Conservation (phyloP, 2,329 filamentous ascomycete genomes). For the Colletotrichum liriopes region DNA sequence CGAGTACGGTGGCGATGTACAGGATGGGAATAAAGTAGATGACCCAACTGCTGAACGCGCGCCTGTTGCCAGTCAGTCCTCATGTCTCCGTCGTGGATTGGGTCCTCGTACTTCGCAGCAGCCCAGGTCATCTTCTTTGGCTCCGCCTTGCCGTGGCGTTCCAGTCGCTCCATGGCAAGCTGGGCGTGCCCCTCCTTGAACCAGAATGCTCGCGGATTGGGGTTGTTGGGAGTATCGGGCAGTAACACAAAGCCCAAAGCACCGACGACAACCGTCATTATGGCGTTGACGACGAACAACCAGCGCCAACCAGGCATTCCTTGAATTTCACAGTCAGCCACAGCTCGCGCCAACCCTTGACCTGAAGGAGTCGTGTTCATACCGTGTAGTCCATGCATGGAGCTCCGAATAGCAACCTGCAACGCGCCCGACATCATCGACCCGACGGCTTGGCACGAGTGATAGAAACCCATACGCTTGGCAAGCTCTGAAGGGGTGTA, state of each 20-base stretch:
- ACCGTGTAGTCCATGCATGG: slow-evolving; percentile 40
- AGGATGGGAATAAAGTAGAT: slow-evolving; percentile 38
- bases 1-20: slow-evolving; percentile 38
- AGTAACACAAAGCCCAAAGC: slow-evolving; percentile 42
- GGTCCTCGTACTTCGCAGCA: slow-evolving; percentile 44
- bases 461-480: slow-evolving; percentile 66
- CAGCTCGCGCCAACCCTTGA: slow-evolving; percentile 58
- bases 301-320: slow-evolving; percentile 58
- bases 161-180: slow-evolving; percentile 38
- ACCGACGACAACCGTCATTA: slow-evolving; percentile 46
- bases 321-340: slow-evolving; percentile 59
- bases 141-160: slow-evolving; percentile 42
- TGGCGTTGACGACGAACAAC: slow-evolving; percentile 59
- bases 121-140: slow-evolving; percentile 48
- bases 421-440: slow-evolving; percentile 71
- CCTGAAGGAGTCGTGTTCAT: background rate
- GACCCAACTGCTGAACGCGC: slow-evolving; percentile 39
- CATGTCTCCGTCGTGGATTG: background rate
- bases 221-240: slow-evolving; percentile 47
- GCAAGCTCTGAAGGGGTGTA: slow-evolving; percentile 58
- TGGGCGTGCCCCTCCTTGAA: slow-evolving; percentile 36
- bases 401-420: slow-evolving; percentile 61
- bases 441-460: slow-evolving; percentile 66
- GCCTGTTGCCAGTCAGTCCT: slow-evolving; percentile 23
- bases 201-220: slow-evolving; percentile 42